Evolutionary conservation across 2,329 filamentous ascomycete species (phyloP), one percentile per base, ranked within the genome.

Genomic region (Aspergillus pseudoterreus): DNA sequence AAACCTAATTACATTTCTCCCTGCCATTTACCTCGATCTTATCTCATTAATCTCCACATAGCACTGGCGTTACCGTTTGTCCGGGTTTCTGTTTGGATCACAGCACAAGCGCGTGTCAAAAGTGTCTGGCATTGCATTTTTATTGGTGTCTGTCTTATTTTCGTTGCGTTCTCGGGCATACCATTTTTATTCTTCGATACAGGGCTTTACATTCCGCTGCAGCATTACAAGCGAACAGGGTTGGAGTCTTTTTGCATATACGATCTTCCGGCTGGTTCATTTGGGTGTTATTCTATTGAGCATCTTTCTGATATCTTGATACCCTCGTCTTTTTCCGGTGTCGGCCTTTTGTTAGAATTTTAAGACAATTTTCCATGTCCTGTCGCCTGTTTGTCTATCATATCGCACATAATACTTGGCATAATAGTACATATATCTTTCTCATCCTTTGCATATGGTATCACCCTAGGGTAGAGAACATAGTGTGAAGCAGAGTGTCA

Each of bases 31-130:
- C 36, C 43, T 38, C 42, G 33, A 35, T 24, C 17, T 45, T 44
- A 45, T 22, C 10, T 30, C 8, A 10, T 10, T 30, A 30, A 2
- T 42, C 27, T 51, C 47, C 48, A 50, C 47, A 30, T 58, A 46
- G 50, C 52, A 51, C 43, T 54, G 49, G 52, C 47, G 47, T 52
- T 50, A 47, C 53, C 44, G 45, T 38, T 55, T 46, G 43, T 49
- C 32, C 36, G 47, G 50, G 44, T 51, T 45, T 43, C 15, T 15
- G 15, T 43, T 43, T 30, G 17, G 30, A 47, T 53, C 27, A 30
- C 27, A 30, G 10, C 39, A 42, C 41, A 49, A 43, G 35, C 32
- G 21, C 15, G 51, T 41, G 19, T 47, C 24, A 32, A 47, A 51
- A 50, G 53, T 52, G 47, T 19, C 27, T 30, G 42, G 39, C 39